Evolutionary conservation across 2,329 filamentous ascomycete species (phyloP), one percentile per base, ranked within the genome.

Genomic region (Epichloe amarillans): DNA sequence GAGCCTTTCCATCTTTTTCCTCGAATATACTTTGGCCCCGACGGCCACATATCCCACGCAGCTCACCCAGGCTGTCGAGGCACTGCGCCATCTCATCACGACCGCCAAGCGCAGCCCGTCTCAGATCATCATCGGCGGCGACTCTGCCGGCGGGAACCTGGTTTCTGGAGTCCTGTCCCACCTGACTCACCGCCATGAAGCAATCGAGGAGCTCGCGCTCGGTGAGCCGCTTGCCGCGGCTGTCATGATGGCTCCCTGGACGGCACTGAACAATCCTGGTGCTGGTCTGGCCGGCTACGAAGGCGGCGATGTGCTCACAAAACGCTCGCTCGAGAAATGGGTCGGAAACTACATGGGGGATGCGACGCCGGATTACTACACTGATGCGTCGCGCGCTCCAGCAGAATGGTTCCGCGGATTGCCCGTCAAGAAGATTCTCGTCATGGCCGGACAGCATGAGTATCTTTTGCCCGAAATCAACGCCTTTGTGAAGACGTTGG

Each of bases 61-160:
- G 41, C 53, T 57, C 21, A 55, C 44, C 14, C 56, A 58, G 30
- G 52, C 52, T 5, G 55, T 58, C 26, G 56, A 55, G 15, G 53
- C 46, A n/a, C 46, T 58, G 36, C 53, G 55, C 11, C 50, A 58
- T 30, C 45, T 58, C 3, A 8, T 58, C 42, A 49, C 21, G 7
- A 39, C 48, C 11, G 50, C 51, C 3, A 33, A 43, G 23, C 53
- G 47, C n/a, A 40, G 46, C 5, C 54, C 56, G 4, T 42, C 38
- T 4, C 46, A 44, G 12, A 52, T 57, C 7, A 47, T 57, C 10
- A 45, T 57, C 21, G 55, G 54, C 41, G 56, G 56, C 40, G 56
- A 58, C 49, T 58, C 56, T 0, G 56, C 56, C 0, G 56, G 56
- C 42, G 56, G 51, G 17, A 57, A 57, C 46, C 47, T 58, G 10